Base-by-base conservation (phyloP, 1,139 yeast genomes). In the Kluyveromyces sp. region DNA sequence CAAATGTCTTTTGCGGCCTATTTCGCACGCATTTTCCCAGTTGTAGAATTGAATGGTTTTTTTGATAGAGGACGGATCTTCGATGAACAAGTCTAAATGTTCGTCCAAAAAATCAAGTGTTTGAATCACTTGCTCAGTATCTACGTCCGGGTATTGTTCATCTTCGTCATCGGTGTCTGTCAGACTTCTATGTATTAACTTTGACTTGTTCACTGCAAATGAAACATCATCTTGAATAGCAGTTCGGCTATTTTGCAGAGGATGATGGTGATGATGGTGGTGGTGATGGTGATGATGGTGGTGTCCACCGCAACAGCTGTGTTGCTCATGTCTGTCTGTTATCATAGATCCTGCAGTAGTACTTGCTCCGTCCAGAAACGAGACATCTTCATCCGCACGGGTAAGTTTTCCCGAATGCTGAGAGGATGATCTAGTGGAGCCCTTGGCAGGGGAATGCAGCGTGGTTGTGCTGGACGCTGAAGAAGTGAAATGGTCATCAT, bases 1-100 rank as follows among this genome's bases (percentile, higher is more conserved):
- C 42, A 92, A 66, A 46, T 81, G 74, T 42, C 80, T 63, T 6
- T 66, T 51, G 34, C 75, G 68, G 2, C 95, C 94, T 8, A 68
- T 13, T 12, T 45, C 32, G 19, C 43, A 33, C 9, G 48, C 48
- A 7, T 20, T 32, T 2, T 39, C 40, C 33, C 41, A 45, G 38
- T 45, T 45, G 40, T 40, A 42, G 17, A 45, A 42, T 31, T 45
- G 39, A 17, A 45, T 45, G 12, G 44, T 36, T 13, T 29, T 34
- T 15, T 40, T 41, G 19, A 45, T 41, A 8, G 43, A 31, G 15
- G 32, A 30, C 2, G 48, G 45, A 31, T 45, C 48, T 35, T 45
- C 43, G 18, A 40, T 42, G 22, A 45, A 40, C 22, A 33, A 18
- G 15, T 45, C 43, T 13, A 45, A 30, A 13, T 35, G 37, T 17